These are phyloP conservation scores for Oryza australiensis DNA, from an alignment of 176 grass and related monocot genomes.

Conservation along the genomic window DNA sequence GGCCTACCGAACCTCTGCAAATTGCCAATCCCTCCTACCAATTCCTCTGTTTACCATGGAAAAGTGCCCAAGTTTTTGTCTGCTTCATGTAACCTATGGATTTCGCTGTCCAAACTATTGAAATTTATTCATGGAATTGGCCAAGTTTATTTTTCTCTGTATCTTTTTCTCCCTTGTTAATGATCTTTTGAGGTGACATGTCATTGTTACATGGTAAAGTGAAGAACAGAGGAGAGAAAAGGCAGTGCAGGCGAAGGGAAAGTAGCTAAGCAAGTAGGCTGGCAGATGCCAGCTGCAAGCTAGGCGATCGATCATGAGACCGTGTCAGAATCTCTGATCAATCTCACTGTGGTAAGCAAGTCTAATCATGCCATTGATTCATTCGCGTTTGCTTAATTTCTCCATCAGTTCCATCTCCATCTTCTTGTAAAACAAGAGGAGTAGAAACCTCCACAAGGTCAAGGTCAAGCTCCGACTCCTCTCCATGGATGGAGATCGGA, in stretches of 20 bases:
- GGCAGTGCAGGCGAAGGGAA: conserved; percentile 18
- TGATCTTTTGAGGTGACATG: conserved; percentile 39
- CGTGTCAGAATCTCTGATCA: neutral
- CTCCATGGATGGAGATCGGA: conserved; percentile 45
- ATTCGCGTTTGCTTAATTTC: neutral
- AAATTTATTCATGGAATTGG: neutral
- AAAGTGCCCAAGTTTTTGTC: neutral
- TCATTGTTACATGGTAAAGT: conserved; percentile 33
- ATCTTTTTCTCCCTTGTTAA: neutral
- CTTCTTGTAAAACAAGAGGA: neutral
- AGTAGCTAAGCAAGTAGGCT: conserved; percentile 22
- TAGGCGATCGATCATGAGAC: conserved; percentile 23
- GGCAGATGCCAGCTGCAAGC: conserved; percentile 30
- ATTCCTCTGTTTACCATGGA: neutral
- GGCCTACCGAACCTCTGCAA: conserved; percentile 15
- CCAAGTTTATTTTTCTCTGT: neutral
- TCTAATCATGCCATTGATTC: conserved; percentile 7
- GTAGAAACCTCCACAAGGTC: neutral
- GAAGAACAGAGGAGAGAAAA: neutral
- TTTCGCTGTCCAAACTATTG: conserved; percentile 4
- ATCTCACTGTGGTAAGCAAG: conserved; percentile 33
- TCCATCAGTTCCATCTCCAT: neutral
- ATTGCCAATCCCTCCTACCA: neutral
- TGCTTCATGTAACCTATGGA: neutral
- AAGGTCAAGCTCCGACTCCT: neutral